A percentile compares a stretch with the other conserved stretches of the same genome.
phyloP scores from a whole-genome alignment of 2,329 filamentous ascomycete species.

The Triangularia verruculosa region DNA sequence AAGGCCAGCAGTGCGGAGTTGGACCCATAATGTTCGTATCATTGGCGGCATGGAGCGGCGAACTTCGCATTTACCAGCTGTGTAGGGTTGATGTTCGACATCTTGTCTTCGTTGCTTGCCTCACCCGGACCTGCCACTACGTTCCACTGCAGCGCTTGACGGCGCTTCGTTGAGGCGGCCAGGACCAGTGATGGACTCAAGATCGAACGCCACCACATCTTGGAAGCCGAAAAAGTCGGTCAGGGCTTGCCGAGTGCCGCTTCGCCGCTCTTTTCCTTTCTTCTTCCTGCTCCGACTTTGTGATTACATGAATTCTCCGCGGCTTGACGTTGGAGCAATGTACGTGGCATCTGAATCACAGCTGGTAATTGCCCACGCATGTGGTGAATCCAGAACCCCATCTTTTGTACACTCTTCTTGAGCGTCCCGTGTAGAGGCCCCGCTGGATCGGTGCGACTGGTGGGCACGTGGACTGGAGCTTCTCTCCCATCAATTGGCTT shows the following conservation, averaged over 20 bases:
- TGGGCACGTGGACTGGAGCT: slow-evolving; percentile 3
- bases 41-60: neutral
- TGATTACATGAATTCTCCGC: neutral
- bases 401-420: neutral
- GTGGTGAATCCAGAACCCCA: slow-evolving; percentile 2
- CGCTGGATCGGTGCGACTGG: neutral
- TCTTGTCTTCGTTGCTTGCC: neutral
- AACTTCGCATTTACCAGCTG: slow-evolving; percentile 4
- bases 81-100: neutral
- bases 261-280: slow-evolving; percentile 5
- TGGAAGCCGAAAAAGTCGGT: neutral
- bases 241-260: neutral
- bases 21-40: neutral
- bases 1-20: neutral
- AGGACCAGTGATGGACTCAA: neutral
- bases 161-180: neutral
- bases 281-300: slow-evolving; percentile 3
- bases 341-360: neutral
- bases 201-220: neutral
- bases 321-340: neutral
- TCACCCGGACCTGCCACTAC: neutral
- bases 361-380: neutral
- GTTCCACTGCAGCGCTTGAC: slow-evolving; percentile 5
- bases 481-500: slow-evolving; percentile 2
- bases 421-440: neutral